Percentiles rank a stretch among this genome's conserved stretches.
Evolutionary conservation across 176 grass and related monocot species (phyloP).

Genomic region (Oryza australiensis): DNA sequence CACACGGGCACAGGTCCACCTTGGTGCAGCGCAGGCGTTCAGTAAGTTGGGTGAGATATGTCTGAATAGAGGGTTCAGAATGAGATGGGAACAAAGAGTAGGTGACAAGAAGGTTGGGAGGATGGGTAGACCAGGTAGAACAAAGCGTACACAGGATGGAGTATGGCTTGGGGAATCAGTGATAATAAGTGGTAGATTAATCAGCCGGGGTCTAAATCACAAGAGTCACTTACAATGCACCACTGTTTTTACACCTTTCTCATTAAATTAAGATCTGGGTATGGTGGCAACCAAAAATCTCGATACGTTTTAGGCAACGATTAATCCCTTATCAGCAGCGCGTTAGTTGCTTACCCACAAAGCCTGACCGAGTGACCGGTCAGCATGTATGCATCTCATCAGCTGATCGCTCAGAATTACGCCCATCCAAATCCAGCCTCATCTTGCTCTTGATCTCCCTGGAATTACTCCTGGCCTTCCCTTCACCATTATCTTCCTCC

Average conservation of each 20-base stretch:
- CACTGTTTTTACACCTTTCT: constrained; percentile 23
- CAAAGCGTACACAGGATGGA: constrained; percentile 20
- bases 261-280: constrained; percentile 5
- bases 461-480: background rate
- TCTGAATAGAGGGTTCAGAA: background rate
- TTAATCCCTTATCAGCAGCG: constrained; percentile 12
- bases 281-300: background rate
- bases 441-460: background rate
- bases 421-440: background rate
- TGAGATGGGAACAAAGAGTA: constrained; percentile 8
- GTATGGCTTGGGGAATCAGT: constrained; percentile 6
- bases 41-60: constrained; percentile 14
- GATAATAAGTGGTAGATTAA: background rate
- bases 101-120: constrained; percentile 22
- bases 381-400: background rate
- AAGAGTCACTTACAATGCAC: background rate
- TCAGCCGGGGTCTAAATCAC: background rate
- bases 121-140: background rate
- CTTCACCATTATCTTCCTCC: background rate
- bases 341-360: constrained; percentile 18
- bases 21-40: background rate
- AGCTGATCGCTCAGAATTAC: background rate
- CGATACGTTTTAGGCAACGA: constrained; percentile 32
- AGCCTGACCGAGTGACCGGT: background rate
- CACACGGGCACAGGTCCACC: background rate